Base-by-base conservation (phyloP, 495 filamentous ascomycete species). In the Patellaria atrata region DNA sequence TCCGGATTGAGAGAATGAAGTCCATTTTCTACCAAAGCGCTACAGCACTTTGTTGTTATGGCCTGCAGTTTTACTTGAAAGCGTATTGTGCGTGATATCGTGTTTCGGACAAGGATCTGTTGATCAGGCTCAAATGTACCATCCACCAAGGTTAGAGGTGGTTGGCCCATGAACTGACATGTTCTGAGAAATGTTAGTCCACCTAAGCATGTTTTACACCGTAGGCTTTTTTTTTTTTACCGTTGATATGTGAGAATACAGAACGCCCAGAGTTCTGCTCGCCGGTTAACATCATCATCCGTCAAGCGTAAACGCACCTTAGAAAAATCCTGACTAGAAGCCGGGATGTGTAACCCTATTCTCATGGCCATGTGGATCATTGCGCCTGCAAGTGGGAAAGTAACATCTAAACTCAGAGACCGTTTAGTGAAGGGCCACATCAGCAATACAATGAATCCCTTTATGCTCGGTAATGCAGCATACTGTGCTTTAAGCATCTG, bases 371-470 rank as follows among this genome's bases (percentile, higher is more conserved):
- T 22, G 38, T 46, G 43, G 1, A 41, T 22, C 14, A 38, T 38
- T 29, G 43, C 43, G 12, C 43, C 43, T 30, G 38, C 37, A 9
- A 46, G 30, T 5, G 41, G 38, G 27, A 41, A 34, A 2, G 43
- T 46, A 32, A 46, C 37, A 19, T 69, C 66, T 5, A 54, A 50
- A 26, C 52, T 57, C 26, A 53, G 52, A 8, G 56, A 55, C 7
- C 60, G 58, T 23, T 57, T 63, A 2, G 65, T 64, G 15, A 68
- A 59, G 0, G 65, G 60, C 67, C 67, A 71, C 1, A 58, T 62
- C 7, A 65, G 50, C 5, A 69, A 32, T 0, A 71, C 40, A 10
- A 71, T 29, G 1, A 70, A 38, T 4, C 56, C 63, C 33, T 69
- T 63, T 11, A 71, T 63, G 2, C 48, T 62, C 35, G 61, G 52